Conservation (phyloP, 1,284 basidiomycete species). For the Testicularia cyperi region DNA sequence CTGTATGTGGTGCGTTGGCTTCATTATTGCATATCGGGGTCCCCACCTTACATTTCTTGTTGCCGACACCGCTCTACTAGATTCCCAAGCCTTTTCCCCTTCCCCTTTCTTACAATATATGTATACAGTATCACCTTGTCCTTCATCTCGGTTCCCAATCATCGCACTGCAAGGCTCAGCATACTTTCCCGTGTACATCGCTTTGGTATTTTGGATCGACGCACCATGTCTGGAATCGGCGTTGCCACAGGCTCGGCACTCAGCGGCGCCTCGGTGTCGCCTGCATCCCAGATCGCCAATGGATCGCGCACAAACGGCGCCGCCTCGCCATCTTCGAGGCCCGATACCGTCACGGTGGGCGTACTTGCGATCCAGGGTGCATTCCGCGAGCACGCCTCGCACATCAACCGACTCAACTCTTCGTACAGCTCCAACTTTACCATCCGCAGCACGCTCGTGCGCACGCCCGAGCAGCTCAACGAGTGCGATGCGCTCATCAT, state of each 20-base stretch:
- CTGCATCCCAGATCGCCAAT: too few relatives aligned
- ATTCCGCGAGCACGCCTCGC: slow-evolving; percentile 81
- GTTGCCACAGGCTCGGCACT: background rate
- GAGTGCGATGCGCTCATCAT: slow-evolving; percentile 83
- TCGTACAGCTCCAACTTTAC: slow-evolving; percentile 1
- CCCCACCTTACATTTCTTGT: too few relatives aligned
- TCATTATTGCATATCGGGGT: too few relatives aligned
- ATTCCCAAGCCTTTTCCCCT: too few relatives aligned
- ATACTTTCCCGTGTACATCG: too few relatives aligned
- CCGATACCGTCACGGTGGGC: slow-evolving; percentile 49
- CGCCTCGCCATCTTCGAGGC: background rate
- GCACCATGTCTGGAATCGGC: background rate
- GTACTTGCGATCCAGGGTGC: slow-evolving; percentile 84
- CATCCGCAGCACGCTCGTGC: slow-evolving; percentile 67
- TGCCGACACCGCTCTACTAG: too few relatives aligned
- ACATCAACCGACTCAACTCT: slow-evolving; percentile 65
- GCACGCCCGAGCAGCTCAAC: slow-evolving; percentile 73
- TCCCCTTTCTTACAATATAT: too few relatives aligned
- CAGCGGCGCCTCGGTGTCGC: background rate
- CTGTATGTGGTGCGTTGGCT: too few relatives aligned
- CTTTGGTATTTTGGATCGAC: too few relatives aligned
- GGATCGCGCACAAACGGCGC: slow-evolving; percentile 1
- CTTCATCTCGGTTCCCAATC: too few relatives aligned
- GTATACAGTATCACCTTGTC: too few relatives aligned
- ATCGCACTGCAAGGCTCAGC: too few relatives aligned